Percentiles rank a stretch among this genome's conserved stretches.
phyloP scores from a whole-genome alignment of 1,284 basidiomycete species.

The Fomitopsis schrenkii region DNA sequence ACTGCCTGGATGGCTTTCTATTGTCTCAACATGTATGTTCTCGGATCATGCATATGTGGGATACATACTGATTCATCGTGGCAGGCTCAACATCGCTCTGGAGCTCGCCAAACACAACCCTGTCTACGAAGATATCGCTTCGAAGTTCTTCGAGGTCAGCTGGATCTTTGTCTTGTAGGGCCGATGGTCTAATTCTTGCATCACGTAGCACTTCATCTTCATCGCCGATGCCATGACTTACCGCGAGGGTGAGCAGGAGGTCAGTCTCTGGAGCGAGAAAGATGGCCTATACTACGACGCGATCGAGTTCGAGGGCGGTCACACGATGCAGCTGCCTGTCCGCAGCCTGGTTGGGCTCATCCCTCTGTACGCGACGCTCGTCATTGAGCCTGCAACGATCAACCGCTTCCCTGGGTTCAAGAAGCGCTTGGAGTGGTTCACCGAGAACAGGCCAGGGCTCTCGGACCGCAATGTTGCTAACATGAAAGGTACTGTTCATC shows the following conservation, averaged over 20 bases:
- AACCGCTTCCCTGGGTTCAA: slow-evolving; percentile 96
- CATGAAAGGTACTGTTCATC: slow-evolving; percentile 64
- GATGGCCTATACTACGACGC: slow-evolving; percentile 99
- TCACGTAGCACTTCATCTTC: slow-evolving; percentile 83
- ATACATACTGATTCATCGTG: background rate
- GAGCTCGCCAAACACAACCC: slow-evolving; percentile 97
- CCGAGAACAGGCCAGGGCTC: slow-evolving; percentile 87
- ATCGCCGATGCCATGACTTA: slow-evolving; percentile 98
- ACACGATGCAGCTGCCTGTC: slow-evolving; percentile 87
- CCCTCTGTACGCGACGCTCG: slow-evolving; percentile 91
- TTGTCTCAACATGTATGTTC: slow-evolving; percentile 83
- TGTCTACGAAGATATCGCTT: slow-evolving; percentile 99
- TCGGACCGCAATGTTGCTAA: slow-evolving; percentile 94
- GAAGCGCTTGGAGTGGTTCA: slow-evolving; percentile 98
- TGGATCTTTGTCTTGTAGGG: no score
- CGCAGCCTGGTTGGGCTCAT: slow-evolving; percentile 94
- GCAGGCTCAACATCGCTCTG: slow-evolving; percentile 91
- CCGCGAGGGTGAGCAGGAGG: slow-evolving; percentile 68
- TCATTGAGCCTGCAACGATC: slow-evolving; percentile 86
- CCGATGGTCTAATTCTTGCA: slow-evolving; percentile 2
- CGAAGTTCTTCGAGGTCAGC: slow-evolving; percentile 90
- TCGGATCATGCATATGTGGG: background rate
- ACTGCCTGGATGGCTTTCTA: slow-evolving; percentile 99
- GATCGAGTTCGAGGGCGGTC: slow-evolving; percentile 85
- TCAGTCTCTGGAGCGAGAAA: slow-evolving; percentile 91